A percentile compares a stretch with the other conserved stretches of the same genome.
These are phyloP conservation scores for Hordeum pubiflorum DNA, from an alignment of 202 grass and related monocot species.

Conservation along the genomic window DNA sequence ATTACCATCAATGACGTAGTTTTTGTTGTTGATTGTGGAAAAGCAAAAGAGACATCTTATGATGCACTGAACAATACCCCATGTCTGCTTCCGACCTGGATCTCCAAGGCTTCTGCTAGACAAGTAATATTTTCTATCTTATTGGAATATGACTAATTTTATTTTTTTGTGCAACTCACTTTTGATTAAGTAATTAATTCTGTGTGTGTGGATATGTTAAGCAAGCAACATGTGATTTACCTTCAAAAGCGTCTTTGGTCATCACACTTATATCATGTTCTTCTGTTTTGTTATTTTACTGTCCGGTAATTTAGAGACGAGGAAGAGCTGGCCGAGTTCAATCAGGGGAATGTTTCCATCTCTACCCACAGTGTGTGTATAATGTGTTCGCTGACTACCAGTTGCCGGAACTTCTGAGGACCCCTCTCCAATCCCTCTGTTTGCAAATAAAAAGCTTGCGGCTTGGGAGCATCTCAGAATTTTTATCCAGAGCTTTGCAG, in stretches of 20 bases:
- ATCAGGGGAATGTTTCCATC: slow-evolving; percentile 91
- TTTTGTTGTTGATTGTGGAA: slow-evolving; percentile 95
- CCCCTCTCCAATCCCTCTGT: slow-evolving; percentile 92
- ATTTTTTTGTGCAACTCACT: not conserved
- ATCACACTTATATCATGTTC: not conserved
- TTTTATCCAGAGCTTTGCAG: slow-evolving; percentile 94
- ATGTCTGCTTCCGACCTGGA: slow-evolving; percentile 93
- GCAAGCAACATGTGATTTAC: not conserved
- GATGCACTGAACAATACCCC: slow-evolving; percentile 99
- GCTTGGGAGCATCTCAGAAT: slow-evolving; percentile 91
- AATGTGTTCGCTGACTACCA: slow-evolving; percentile 93
- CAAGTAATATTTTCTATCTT: slow-evolving; percentile 56
- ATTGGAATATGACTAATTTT: slow-evolving; percentile 1
- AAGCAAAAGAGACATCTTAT: slow-evolving; percentile 98
- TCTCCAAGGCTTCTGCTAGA: slow-evolving; percentile 92
- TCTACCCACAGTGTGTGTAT: slow-evolving; percentile 90
- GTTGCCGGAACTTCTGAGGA: slow-evolving; percentile 92
- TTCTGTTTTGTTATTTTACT: slow-evolving; percentile 26
- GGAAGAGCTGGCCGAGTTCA: slow-evolving; percentile 99
- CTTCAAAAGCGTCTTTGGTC: not conserved
- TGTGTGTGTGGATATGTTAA: not conserved
- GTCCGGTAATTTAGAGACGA: slow-evolving; percentile 57
- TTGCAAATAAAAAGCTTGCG: slow-evolving; percentile 99
- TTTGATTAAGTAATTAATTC: not conserved
- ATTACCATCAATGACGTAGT: slow-evolving; percentile 99